A percentile compares a stretch with the other conserved stretches of the same genome.
phyloP scores from a whole-genome alignment of 352 stramenopile species.

The Elongisporangium anandrum region DNA sequence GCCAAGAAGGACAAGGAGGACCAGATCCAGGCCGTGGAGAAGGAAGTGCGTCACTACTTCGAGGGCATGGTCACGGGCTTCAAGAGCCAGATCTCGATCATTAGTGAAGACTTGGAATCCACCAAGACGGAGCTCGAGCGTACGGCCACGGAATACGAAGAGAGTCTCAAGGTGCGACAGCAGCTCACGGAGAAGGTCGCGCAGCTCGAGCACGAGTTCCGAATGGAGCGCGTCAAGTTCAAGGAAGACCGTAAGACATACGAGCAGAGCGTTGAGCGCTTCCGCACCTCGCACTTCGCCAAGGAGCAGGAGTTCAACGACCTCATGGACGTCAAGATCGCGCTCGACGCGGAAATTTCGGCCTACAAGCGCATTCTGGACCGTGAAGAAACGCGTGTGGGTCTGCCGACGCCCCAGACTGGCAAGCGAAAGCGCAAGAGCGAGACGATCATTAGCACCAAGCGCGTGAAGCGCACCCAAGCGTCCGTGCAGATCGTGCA shows the following conservation, averaged over 20 bases:
- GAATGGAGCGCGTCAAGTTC: constrained; percentile 66
- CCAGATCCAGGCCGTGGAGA: constrained; percentile 59
- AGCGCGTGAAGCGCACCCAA: constrained; percentile 40
- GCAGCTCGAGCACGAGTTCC: constrained; percentile 72
- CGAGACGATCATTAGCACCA: constrained; percentile 25
- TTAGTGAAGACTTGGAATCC: constrained; percentile 51
- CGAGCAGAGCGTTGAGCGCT: constrained; percentile 62
- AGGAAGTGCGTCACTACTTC: constrained; percentile 73
- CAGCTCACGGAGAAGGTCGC: constrained; percentile 77
- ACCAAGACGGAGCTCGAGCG: constrained; percentile 74
- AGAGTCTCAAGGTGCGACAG: constrained; percentile 70
- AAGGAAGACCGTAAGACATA: constrained; percentile 77
- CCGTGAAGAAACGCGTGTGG: constrained; percentile 68
- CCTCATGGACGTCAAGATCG: constrained; percentile 87
- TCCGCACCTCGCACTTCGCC: constrained; percentile 59
- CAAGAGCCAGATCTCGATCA: constrained; percentile 60
- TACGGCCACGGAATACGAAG: constrained; percentile 77
- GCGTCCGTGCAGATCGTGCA: constrained; percentile 51
- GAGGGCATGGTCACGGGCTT: constrained; percentile 44
- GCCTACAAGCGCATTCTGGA: constrained; percentile 81
- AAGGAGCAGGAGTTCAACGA: constrained; percentile 85
- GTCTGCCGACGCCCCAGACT: constrained; percentile 48
- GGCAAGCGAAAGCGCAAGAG: constrained; percentile 63
- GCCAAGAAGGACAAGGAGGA: constrained; percentile 82
- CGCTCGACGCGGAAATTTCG: constrained; percentile 69